Evolutionary conservation across 2,329 filamentous ascomycete genomes (phyloP).

Genomic region (Pseudocercospora pini-densiflorae): DNA sequence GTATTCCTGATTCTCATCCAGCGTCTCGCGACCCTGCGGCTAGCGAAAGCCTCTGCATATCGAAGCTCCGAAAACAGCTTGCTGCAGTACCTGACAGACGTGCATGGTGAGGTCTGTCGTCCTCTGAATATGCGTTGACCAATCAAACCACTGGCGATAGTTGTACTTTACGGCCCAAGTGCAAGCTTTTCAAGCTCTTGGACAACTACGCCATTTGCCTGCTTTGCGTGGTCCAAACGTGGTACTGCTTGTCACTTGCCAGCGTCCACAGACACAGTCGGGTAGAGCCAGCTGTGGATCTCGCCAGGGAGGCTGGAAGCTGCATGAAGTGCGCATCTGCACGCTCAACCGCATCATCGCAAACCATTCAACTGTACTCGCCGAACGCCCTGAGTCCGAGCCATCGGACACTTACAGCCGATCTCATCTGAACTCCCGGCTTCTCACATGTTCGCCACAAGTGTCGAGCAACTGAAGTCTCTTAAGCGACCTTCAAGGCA

Average conservation of each 20-base stretch:
- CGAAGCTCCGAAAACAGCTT: constrained; percentile 10
- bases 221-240: constrained; percentile 8
- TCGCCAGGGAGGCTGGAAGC: constrained; percentile 7
- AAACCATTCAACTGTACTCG: constrained; percentile 6
- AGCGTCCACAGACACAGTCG: constrained; percentile 5
- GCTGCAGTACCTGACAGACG: constrained; percentile 11
- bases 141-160: constrained; percentile 12
- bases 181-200: constrained; percentile 21
- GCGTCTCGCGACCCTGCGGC: constrained; percentile 1
- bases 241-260: background rate
- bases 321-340: constrained; percentile 4
- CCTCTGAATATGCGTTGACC: background rate
- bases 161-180: constrained; percentile 12
- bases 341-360: constrained; percentile 7
- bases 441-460: constrained; percentile 18
- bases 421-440: background rate
- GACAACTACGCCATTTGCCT: constrained; percentile 15
- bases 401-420: background rate
- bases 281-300: constrained; percentile 8
- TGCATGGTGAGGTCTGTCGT: constrained; percentile 10
- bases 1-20: background rate
- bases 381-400: constrained; percentile 1
- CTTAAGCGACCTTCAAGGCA: constrained; percentile 8
- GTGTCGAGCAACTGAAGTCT: background rate
- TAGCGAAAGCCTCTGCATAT: constrained; percentile 14